Base-by-base conservation (phyloP, 805 yeast species). In the Saturnispora gosingensis region DNA sequence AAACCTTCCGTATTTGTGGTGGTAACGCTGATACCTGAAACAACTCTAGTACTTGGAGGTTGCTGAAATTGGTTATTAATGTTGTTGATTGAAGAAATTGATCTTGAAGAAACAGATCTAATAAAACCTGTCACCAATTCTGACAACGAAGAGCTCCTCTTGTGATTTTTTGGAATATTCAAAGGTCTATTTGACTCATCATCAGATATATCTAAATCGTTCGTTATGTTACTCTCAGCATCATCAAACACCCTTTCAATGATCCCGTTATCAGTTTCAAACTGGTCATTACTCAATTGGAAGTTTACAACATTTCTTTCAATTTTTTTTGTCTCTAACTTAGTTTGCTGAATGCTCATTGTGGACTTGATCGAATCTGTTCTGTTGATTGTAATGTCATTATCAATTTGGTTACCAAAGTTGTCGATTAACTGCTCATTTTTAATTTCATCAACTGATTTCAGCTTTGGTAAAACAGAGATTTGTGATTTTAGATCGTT, bases 1-100 rank as follows among this genome's bases (percentile, higher is more conserved):
- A 66, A 66, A 30, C 63, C 68, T 22, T 65, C 69, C 7, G 58
- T 59, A 28, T 55, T 48, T 8, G 67, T 59, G 9, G 64, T 62
- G 7, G 64, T 54, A 35, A 48, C 55, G 28, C 58, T 57, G 43
- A 62, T 65, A 20, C 53, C 38, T 8, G 68, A 64, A 16, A 59
- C 54, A 16, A 58, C 55, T 48, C 67, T 57, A 10, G 43, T 55
- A 46, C 67, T 57, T 6, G 43, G 25, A 8, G 47, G 43, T n/a
- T 46, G 28, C 22, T 15, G 50, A 22, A n/a, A 34, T 48, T 22
- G 42, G 2, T 54, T 43, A 5, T 53, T 47, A 15, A n/a, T 15
- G 2, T 54, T 43, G 3, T 53, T 47, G 8, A n/a, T 15, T 15
- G 48, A 50, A 6, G 60, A 46, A 11, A 58, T 48, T n/a, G 59